phyloP scores from a whole-genome alignment of 2,329 filamentous ascomycete genomes.

The Paraconiothyrium brasiliense region DNA sequence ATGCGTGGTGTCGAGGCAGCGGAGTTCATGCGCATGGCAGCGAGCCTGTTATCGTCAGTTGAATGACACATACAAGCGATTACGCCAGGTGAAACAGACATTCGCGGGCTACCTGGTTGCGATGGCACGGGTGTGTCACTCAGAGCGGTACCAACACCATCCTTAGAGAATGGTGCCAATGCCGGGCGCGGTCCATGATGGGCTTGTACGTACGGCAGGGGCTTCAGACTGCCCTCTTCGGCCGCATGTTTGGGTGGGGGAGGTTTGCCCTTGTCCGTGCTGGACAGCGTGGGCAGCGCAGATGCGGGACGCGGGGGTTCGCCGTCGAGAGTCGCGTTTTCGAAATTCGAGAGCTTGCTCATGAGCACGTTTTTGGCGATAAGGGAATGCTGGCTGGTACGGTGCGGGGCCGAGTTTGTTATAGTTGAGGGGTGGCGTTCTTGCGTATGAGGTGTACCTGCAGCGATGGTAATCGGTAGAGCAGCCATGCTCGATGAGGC shows the following conservation, averaged over 20 bases:
- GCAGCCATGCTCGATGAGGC: slow-evolving; percentile 19
- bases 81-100: slow-evolving; percentile 56
- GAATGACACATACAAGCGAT: slow-evolving; percentile 17
- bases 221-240: slow-evolving; percentile 44
- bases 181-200: slow-evolving; percentile 28
- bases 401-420: slow-evolving; percentile 29
- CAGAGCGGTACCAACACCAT: slow-evolving; percentile 63
- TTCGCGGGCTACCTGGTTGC: slow-evolving; percentile 68
- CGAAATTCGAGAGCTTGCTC: slow-evolving; percentile 48
- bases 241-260: slow-evolving; percentile 31
- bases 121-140: slow-evolving; percentile 72
- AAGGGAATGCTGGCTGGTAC: slow-evolving; percentile 58
- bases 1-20: slow-evolving; percentile 80
- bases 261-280: slow-evolving; percentile 14
- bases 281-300: slow-evolving; percentile 26
- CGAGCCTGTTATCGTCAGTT: slow-evolving; percentile 61
- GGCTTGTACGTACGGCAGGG: slow-evolving; percentile 30
- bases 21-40: slow-evolving; percentile 73
- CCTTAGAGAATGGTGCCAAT: slow-evolving; percentile 27
- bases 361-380: slow-evolving; percentile 63
- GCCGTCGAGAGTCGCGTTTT: slow-evolving; percentile 31
- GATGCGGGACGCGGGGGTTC: slow-evolving; percentile 34
- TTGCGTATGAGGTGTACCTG: slow-evolving; percentile 20
- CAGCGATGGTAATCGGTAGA: slow-evolving; percentile 25
- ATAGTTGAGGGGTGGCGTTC: slow-evolving; percentile 34